These are phyloP conservation scores for Fusarium poae DNA, from an alignment of 2,329 filamentous ascomycete species.

Conservation along the genomic window DNA sequence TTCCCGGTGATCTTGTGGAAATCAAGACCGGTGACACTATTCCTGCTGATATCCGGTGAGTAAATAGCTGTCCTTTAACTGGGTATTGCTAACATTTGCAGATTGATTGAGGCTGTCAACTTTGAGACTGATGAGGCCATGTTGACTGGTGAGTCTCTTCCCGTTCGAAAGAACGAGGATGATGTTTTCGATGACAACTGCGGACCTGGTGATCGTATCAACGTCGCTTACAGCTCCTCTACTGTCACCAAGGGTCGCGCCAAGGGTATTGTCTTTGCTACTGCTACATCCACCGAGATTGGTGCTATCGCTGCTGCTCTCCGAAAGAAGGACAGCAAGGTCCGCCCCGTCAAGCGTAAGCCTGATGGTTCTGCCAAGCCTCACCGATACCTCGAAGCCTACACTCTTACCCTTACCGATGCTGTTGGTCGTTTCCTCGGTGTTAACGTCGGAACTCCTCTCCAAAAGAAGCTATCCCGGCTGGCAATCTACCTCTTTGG, in stretches of 20 bases:
- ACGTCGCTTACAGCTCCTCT: constrained; percentile 73
- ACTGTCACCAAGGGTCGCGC: constrained; percentile 73
- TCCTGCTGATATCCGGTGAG: constrained; percentile 71
- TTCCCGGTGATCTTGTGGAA: constrained; percentile 69
- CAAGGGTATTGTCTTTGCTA: constrained; percentile 71
- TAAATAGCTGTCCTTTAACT: constrained; percentile 49
- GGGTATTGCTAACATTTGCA: constrained; percentile 58
- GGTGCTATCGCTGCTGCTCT: constrained; percentile 69
- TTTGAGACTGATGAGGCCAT: constrained; percentile 76
- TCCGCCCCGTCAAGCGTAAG: constrained; percentile 65
- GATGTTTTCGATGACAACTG: constrained; percentile 58
- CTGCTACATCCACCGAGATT: constrained; percentile 73
- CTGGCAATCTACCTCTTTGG: constrained; percentile 75
- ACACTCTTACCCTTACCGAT: constrained; percentile 65
- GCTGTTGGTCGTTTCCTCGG: constrained; percentile 74
- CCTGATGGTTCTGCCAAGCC: constrained; percentile 66
- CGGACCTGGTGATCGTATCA: constrained; percentile 68
- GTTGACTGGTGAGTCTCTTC: constrained; percentile 73
- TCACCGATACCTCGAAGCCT: constrained; percentile 63
- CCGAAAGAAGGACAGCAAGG: constrained; percentile 63
- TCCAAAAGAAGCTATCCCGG: constrained; percentile 76
- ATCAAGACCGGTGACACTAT: constrained; percentile 70
- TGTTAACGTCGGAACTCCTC: constrained; percentile 76
- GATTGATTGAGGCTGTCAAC: constrained; percentile 70
- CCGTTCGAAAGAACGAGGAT: constrained; percentile 66